These are phyloP conservation scores for Acaromyces ingoldii DNA, from an alignment of 1,284 basidiomycete species.

Conservation along the genomic window DNA sequence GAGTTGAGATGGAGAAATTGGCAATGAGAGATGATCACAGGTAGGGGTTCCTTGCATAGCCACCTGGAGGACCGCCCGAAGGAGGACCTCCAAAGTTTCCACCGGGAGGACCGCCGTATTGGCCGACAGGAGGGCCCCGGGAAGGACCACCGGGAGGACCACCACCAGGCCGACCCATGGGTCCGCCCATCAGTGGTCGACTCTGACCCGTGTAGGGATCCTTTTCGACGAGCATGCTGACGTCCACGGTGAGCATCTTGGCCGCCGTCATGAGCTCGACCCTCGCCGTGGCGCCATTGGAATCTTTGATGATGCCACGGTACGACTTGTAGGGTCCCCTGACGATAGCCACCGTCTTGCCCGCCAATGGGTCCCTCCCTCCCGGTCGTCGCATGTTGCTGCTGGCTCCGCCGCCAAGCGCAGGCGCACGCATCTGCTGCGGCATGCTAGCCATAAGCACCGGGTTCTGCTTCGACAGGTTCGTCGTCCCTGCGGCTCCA, in stretches of 20 bases:
- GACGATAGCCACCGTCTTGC: constrained; percentile 71
- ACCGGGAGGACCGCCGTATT: too few relatives aligned
- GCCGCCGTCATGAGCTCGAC: constrained; percentile 89
- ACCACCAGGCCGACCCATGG: too few relatives aligned
- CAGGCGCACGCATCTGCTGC: too few relatives aligned
- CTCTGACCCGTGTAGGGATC: constrained; percentile 51
- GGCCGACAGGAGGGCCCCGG: too few relatives aligned
- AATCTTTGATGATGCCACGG: constrained; percentile 88
- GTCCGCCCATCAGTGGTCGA: constrained; percentile 17
- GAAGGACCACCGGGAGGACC: too few relatives aligned
- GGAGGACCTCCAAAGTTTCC: too few relatives aligned
- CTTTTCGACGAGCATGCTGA: constrained; percentile 71
- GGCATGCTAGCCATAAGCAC: constrained; percentile 55
- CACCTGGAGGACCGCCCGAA: too few relatives aligned
- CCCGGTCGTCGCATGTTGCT: constrained; percentile 68
- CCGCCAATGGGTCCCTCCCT: constrained; percentile 76
- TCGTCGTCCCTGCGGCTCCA: constrained; percentile 53
- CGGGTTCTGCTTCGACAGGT: constrained; percentile 96
- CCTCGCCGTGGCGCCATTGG: constrained; percentile 77
- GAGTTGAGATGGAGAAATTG: too few relatives aligned
- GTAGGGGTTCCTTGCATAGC: too few relatives aligned
- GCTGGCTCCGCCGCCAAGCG: constrained; percentile 70
- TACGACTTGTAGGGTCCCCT: constrained; percentile 89
- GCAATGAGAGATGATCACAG: too few relatives aligned
- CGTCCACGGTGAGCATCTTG: constrained; percentile 80